Conservation (phyloP, 805 yeast species). For the Candida corydali region DNA sequence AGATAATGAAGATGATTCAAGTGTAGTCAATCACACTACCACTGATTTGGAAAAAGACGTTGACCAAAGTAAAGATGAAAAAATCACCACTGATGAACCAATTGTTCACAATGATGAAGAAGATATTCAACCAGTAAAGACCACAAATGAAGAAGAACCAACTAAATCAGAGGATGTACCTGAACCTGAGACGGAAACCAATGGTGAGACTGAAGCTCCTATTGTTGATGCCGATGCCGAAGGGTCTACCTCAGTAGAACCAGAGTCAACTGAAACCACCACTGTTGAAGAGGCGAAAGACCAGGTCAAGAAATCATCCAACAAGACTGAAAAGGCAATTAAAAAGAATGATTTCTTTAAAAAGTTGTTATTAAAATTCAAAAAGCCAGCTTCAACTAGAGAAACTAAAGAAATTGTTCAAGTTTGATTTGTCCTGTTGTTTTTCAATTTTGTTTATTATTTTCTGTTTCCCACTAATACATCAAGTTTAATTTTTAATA, state of each 20-base stretch:
- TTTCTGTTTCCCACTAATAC: no score
- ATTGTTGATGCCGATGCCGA: conserved; percentile 8
- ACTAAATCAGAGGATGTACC: conserved; percentile 9
- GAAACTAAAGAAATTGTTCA: neutral
- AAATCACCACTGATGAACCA: conserved; percentile 9
- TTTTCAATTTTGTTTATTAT: neutral
- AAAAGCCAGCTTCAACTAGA: conserved; percentile 20
- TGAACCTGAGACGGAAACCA: conserved; percentile 12
- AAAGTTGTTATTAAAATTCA: conserved; percentile 33
- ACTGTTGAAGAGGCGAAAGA: conserved; percentile 25
- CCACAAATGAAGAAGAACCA: conserved; percentile 9
- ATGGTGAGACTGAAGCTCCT: conserved; percentile 9
- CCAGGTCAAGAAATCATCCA: conserved; percentile 22
- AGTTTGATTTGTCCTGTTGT: neutral
- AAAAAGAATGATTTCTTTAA: conserved; percentile 36
- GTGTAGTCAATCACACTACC: conserved; percentile 6
- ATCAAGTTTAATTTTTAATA: conserved; percentile 1
- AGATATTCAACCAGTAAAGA: conserved; percentile 11
- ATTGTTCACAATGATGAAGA: conserved; percentile 5
- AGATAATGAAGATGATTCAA: conserved; percentile 6
- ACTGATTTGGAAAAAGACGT: conserved; percentile 1
- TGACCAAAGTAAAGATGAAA: conserved; percentile 7
- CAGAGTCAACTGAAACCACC: conserved; percentile 10
- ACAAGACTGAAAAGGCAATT: conserved; percentile 27
- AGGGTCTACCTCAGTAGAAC: conserved; percentile 9